These are phyloP conservation scores for Penicillium bovifimosum DNA, from an alignment of 495 filamentous ascomycete species.

Conservation along the genomic window DNA sequence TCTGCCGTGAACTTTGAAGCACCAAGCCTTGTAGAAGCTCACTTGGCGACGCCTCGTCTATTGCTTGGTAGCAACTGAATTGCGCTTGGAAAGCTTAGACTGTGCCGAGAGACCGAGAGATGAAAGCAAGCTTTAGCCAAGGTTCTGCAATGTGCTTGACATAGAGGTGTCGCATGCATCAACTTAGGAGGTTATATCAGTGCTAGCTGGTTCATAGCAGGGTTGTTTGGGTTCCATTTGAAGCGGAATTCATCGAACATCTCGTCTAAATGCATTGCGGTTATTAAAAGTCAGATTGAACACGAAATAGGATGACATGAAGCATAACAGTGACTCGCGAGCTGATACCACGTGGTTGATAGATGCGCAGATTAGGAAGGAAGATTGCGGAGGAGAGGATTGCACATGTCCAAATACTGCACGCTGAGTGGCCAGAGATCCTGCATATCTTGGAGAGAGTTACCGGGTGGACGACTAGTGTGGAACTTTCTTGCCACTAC, in stretches of 20 bases:
- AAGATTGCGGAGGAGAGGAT: neutral
- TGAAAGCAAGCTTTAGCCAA: conserved; percentile 11
- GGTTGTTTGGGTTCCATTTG: neutral
- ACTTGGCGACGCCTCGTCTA: conserved; percentile 9
- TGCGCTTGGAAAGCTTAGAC: neutral
- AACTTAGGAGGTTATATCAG: neutral
- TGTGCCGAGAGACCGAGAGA: too few species aligned
- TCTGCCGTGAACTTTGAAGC: too few species aligned
- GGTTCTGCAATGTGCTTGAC: neutral
- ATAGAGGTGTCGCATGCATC: neutral
- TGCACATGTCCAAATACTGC: conserved; percentile 2
- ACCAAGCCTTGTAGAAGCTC: conserved; percentile 11
- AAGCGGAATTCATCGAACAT: neutral
- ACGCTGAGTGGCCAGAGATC: conserved; percentile 4
- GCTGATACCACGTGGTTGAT: neutral
- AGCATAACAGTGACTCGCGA: neutral
- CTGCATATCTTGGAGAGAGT: neutral
- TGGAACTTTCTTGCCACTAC: neutral
- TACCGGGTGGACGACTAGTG: neutral
- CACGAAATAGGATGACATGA: neutral
- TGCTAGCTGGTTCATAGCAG: neutral
- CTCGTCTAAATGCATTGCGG: neutral
- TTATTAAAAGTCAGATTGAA: neutral
- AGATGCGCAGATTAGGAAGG: neutral
- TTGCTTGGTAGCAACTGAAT: neutral